A percentile compares a stretch with the other conserved stretches of the same genome.
These are phyloP conservation scores for Aspergillus novoparasiticus DNA, from an alignment of 2,329 filamentous ascomycete genomes.

Conservation along the genomic window DNA sequence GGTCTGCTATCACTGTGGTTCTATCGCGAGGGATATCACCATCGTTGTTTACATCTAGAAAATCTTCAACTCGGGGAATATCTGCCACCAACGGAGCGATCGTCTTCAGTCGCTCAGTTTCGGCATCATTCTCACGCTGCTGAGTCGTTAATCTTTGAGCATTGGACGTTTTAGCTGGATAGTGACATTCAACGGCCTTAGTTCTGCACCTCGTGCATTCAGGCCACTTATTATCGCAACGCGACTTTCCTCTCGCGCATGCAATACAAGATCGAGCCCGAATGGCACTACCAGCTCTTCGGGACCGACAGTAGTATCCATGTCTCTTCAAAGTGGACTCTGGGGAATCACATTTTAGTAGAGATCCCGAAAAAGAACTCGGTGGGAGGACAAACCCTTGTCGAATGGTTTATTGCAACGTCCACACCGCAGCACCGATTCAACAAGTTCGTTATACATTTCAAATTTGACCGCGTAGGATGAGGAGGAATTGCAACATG, in stretches of 20 bases:
- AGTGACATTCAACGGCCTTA: constrained; percentile 41
- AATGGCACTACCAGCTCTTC: constrained; percentile 25
- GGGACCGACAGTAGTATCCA: constrained; percentile 49
- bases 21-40: neutral
- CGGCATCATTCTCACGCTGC: neutral
- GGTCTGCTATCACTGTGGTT: neutral
- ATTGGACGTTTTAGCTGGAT: constrained; percentile 29
- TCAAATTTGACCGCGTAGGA: neutral
- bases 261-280: constrained; percentile 40
- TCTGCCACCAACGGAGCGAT: neutral
- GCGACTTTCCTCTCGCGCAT: constrained; percentile 41
- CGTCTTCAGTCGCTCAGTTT: neutral
- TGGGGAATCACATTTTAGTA: constrained; percentile 16
- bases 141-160: too few relatives aligned
- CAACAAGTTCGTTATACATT: neutral
- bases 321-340: constrained; percentile 49
- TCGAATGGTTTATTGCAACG: neutral
- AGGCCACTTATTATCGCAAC: constrained; percentile 42
- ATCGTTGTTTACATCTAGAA: neutral
- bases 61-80: neutral
- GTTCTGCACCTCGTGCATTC: constrained; percentile 42
- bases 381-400: neutral
- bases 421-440: neutral
- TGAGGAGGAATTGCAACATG: too few relatives aligned
- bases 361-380: neutral